Evolutionary conservation across 768 basidiomycete genomes (phyloP).

Genomic region (Pleurotus ostreatus): DNA sequence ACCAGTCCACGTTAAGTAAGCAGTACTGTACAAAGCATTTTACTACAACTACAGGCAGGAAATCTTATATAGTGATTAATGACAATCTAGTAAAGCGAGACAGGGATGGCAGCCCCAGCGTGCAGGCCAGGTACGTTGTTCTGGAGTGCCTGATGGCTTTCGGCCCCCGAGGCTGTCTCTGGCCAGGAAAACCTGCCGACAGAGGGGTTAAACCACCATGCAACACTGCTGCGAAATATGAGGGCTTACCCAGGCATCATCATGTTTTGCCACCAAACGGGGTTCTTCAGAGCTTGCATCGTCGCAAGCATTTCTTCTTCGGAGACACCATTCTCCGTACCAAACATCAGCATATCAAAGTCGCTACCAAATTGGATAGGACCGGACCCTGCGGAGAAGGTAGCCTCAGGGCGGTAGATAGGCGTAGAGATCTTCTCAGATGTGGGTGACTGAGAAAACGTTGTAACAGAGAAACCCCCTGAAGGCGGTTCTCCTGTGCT

Average conservation of each 20-base stretch:
- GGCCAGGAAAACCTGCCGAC: conserved; percentile 9
- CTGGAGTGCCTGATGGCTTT: background rate
- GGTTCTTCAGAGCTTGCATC: conserved; percentile 70
- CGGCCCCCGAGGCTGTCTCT: background rate
- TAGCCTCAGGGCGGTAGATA: conserved; percentile 44
- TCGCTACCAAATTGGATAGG: conserved; percentile 39
- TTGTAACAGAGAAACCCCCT: conserved; percentile 14
- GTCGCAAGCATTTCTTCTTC: conserved; percentile 65
- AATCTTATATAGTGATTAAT: no score
- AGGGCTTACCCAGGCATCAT: conserved; percentile 75
- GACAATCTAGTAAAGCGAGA: background rate
- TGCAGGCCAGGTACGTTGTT: background rate
- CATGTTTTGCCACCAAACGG: conserved; percentile 72
- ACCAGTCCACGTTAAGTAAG: no score
- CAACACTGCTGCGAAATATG: background rate
- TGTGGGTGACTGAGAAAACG: conserved; percentile 12
- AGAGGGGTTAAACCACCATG: conserved; percentile 3
- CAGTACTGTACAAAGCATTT: no score
- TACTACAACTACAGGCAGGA: no score
- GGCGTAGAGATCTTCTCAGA: conserved; percentile 28
- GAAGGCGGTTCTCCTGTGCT: conserved; percentile 12
- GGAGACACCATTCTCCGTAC: conserved; percentile 26
- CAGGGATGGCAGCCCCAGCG: background rate
- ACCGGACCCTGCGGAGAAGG: conserved; percentile 36
- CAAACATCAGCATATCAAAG: conserved; percentile 30